These are phyloP conservation scores for Colletotrichum ledebouriae DNA, from an alignment of 2,329 filamentous ascomycete genomes.

Conservation along the genomic window DNA sequence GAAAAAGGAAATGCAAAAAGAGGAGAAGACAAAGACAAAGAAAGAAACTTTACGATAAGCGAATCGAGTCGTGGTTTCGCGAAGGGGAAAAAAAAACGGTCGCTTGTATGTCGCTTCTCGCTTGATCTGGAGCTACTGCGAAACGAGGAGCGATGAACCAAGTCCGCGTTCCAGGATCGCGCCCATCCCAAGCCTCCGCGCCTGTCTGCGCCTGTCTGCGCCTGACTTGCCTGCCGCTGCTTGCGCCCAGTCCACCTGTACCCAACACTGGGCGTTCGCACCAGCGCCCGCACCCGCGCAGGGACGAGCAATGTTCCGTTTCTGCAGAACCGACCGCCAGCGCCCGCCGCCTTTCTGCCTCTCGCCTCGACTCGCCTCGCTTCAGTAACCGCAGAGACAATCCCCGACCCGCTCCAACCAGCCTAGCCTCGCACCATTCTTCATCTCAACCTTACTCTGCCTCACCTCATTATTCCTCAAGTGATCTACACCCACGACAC, in stretches of 20 bases:
- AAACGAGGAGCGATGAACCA: slow-evolving; percentile 49
- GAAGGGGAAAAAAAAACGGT: slow-evolving; percentile 29
- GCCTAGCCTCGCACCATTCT: slow-evolving; percentile 6
- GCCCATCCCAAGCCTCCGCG: not conserved
- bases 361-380: slow-evolving; percentile 5
- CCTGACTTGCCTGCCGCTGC: not conserved
- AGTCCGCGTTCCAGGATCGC: slow-evolving; percentile 36
- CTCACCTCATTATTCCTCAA: slow-evolving; percentile 28
- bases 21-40: slow-evolving; percentile 24
- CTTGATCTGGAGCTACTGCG: slow-evolving; percentile 53
- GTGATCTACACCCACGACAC: not conserved
- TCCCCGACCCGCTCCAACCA: slow-evolving; percentile 9
- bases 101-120: slow-evolving; percentile 51
- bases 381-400: slow-evolving; percentile 10
- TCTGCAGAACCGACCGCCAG: too few relatives aligned
- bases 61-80: slow-evolving; percentile 40
- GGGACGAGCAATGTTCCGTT: slow-evolving; percentile 2
- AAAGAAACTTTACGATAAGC: slow-evolving; percentile 43
- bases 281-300: slow-evolving; percentile 34
- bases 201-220: not conserved
- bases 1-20: slow-evolving; percentile 25
- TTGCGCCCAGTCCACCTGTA: not conserved
- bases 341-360: slow-evolving; percentile 1
- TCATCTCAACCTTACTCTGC: not conserved
- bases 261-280: not conserved